These are phyloP conservation scores for Dryadomyces quercivorus DNA, from an alignment of 2,329 filamentous ascomycete genomes.

Conservation along the genomic window DNA sequence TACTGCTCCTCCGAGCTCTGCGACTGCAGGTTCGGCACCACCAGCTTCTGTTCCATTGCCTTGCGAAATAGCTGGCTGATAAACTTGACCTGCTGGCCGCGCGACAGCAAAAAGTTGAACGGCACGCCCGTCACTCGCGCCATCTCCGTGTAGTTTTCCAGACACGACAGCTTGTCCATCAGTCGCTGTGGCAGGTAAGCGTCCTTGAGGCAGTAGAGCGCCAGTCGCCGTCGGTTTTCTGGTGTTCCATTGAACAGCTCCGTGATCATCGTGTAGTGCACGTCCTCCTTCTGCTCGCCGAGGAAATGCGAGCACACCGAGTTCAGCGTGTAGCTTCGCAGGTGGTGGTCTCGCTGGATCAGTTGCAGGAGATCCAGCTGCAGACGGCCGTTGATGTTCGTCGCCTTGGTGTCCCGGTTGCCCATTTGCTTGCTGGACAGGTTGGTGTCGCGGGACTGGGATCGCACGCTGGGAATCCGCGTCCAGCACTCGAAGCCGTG, in stretches of 20 bases:
- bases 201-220: conserved; percentile 95
- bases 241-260: conserved; percentile 94
- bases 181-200: conserved; percentile 87
- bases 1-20: conserved; percentile 77
- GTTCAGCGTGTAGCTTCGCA: conserved; percentile 94
- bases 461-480: conserved; percentile 58
- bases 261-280: conserved; percentile 98
- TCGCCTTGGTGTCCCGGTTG: conserved; percentile 84
- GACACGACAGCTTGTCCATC: conserved; percentile 94
- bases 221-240: conserved; percentile 79
- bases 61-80: conserved; percentile 95
- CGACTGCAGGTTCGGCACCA: conserved; percentile 75
- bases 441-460: conserved; percentile 64
- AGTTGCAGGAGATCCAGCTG: conserved; percentile 92
- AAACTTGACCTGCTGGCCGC: conserved; percentile 95
- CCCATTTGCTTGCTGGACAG: conserved; percentile 99
- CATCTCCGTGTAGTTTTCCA: conserved; percentile 99
- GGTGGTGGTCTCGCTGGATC: conserved; percentile 85
- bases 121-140: conserved; percentile 97
- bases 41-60: conserved; percentile 80
- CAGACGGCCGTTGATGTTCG: conserved; percentile 86
- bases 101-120: conserved; percentile 84
- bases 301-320: conserved; percentile 92
- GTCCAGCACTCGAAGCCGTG: conserved; percentile 77
- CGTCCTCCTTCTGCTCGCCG: conserved; percentile 96